Base-by-base conservation (phyloP, 352 stramenopile genomes). In the Aphanomyces astaci region DNA sequence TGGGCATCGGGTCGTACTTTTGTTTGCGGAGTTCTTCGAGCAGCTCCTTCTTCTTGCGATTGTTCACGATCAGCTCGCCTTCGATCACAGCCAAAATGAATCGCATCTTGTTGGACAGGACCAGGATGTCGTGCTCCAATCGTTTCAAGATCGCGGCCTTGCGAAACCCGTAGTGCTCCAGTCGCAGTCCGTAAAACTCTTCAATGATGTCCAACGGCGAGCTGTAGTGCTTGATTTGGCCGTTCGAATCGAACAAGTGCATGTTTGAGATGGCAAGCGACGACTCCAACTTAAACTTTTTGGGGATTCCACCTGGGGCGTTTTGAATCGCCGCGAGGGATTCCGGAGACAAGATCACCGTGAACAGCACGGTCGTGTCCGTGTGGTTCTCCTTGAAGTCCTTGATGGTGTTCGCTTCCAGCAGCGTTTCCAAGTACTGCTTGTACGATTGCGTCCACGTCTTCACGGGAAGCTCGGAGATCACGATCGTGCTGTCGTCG, bases 401-500 rank as follows among this genome's bases (percentile, higher is more conserved):
- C 56, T 95, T 96, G 72, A 97, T 95, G 31, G 79, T 87, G 17
- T 74, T 78, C 0, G 75, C 84, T 31, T 97, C 91, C 13, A 96
- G 75, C 66, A 98, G 81, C 17, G 81, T 86, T 45, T 98, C 80
- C 43, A 99, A 79, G 56, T 91, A 92, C 24, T 95, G 78, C 77
- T 99, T 99, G 82, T 99, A 99, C 25, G 89, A 79, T 66, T 97
- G 90, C 0, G 97, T 99, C 97, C 97, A 99, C 4, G 76, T 78
- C 49, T 97, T 95, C 3, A 99, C 81, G 1, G 97, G 97, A 32
- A 99, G 86, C 68, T 99, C 97, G 2, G 88, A 96, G 56, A 99
- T 97, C 39, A 93, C 76, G n/a, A 99, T 73, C 10, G 91, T 97
- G 52, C 76, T 94, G 4, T 95, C 86, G 57, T 96, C 86, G 2